Conservation (phyloP, 2,329 filamentous ascomycete species). For the Stylonectria norvegica region DNA sequence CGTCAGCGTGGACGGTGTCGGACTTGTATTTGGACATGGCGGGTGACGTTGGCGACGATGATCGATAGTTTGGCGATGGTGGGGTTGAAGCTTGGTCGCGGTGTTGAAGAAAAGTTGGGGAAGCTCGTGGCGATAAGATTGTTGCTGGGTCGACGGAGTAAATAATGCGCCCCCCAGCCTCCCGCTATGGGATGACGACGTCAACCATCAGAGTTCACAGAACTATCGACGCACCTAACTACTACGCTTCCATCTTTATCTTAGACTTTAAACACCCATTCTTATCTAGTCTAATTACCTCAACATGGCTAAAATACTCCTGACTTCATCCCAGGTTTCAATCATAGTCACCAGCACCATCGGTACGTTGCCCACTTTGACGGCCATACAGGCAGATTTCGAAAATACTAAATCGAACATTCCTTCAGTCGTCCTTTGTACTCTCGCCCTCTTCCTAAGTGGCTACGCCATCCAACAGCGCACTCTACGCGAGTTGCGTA, state of each 20-base stretch:
- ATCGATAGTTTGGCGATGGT: slow-evolving; percentile 8
- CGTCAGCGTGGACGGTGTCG: slow-evolving; percentile 71
- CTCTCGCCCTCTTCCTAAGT: slow-evolving; percentile 77
- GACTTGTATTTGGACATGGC: slow-evolving; percentile 36
- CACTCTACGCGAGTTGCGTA: slow-evolving; percentile 73
- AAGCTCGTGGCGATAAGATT: slow-evolving; percentile 36
- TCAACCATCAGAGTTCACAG: slow-evolving; percentile 14
- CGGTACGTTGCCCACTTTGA: slow-evolving; percentile 44
- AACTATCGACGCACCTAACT: slow-evolving; percentile 1
- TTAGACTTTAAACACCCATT: neutral
- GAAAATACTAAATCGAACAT: too few species aligned
- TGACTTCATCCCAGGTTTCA: slow-evolving; percentile 69
- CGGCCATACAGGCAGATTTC: slow-evolving; percentile 7
- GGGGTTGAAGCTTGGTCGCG: slow-evolving; percentile 11
- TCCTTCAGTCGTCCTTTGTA: slow-evolving; percentile 67
- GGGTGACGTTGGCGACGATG: slow-evolving; percentile 3
- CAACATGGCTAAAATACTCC: slow-evolving; percentile 47
- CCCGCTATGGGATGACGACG: slow-evolving; percentile 4
- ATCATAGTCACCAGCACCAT: slow-evolving; percentile 61
- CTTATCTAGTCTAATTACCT: neutral
- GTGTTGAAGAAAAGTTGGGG: slow-evolving; percentile 18
- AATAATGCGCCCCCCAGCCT: slow-evolving; percentile 17
- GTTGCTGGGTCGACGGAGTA: slow-evolving; percentile 42
- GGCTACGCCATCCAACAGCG: slow-evolving; percentile 87
- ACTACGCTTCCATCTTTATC: neutral